Conservation (phyloP, 2,329 filamentous ascomycete species). For the Bisporella sp. region DNA sequence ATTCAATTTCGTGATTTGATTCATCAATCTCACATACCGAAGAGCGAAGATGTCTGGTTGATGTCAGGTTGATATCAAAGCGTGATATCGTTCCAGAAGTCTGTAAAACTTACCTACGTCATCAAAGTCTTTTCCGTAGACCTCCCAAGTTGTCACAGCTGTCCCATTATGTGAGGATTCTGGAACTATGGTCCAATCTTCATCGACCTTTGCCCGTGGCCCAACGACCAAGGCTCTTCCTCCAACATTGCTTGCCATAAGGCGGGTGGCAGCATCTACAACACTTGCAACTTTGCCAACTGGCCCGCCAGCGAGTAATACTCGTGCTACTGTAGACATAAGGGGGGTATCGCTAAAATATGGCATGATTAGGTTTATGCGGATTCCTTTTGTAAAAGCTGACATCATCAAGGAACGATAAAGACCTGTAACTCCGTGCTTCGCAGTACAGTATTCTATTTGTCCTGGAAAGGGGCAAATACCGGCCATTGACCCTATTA, state of each 20-base stretch:
- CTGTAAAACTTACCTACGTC: no score
- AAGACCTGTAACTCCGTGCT: constrained; percentile 60
- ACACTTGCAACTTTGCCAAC: constrained; percentile 49
- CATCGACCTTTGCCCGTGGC: constrained; percentile 43
- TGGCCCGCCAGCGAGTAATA: constrained; percentile 50
- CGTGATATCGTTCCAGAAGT: no score
- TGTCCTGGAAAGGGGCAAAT: constrained; percentile 37
- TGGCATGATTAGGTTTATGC: constrained; percentile 60
- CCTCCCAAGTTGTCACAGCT: constrained; percentile 50
- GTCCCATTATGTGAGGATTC: constrained; percentile 14
- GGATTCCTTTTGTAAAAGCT: constrained; percentile 42
- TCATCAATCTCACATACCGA: no score
- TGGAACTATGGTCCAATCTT: no score
- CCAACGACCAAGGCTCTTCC: constrained; percentile 52
- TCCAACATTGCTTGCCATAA: constrained; percentile 48
- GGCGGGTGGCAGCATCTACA: constrained; percentile 54
- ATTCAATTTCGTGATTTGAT: no score
- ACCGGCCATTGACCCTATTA: constrained; percentile 57
- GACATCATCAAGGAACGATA: constrained; percentile 52
- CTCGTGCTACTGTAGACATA: constrained; percentile 36
- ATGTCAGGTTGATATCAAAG: no score
- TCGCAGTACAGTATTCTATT: constrained; percentile 51
- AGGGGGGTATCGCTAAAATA: constrained; percentile 63
- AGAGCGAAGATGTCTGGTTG: no score
- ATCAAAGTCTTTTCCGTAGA: constrained; percentile 51